Evolutionary conservation across 2,329 filamentous ascomycete species (phyloP), one percentile per base, ranked within the genome.

Genomic region (Nannizzia gypsea): DNA sequence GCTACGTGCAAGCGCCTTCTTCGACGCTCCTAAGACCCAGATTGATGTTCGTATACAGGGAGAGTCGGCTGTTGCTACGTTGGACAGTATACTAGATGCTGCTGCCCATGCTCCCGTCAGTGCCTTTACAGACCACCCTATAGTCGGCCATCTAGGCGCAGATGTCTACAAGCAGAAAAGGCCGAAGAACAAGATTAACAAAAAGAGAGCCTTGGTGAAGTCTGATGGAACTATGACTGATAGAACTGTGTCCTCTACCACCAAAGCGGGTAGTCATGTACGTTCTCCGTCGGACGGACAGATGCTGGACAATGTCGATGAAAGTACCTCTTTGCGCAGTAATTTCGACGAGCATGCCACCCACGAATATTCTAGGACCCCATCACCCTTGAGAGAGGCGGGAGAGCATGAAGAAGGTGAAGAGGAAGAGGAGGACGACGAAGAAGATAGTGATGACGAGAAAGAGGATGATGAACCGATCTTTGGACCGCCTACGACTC

Each of bases 11-110:
- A 95, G 86, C 67, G 84, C 88, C 28, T 97, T 89, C 74, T 97
- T 97, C 68, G 91, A 97, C 61, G 76, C 77, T 3, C 86, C 86
- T 0, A 77, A 82, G 1, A 70, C 80, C 6, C 67, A 76, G 1
- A 76, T 83, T 50, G 77, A 85, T 56, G 74, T 84, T 42, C 73
- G 82, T 42, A 73, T 84, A 46, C 80, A 82, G 71, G 85, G 88
- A 61, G 87, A 89, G 17, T 97, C 93, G 26, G 91, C 92, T 9
- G 89, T 90, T 69, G 86, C 83, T 46, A 96, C 92, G 0, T 81
- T 99, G 6, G 91, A 99, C 65, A 91, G 85, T 70, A 95, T 99
- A 58, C 80, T 99, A 15, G 88, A 96, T 69, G 93, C 92, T 6
- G 93, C 92, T 2, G 88, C 89, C 2, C 83, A 81, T 62, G 92